Percentiles rank a stretch among this genome's conserved stretches.
Evolutionary conservation across 2,329 filamentous ascomycete genomes (phyloP).

Genomic region (Verticillium isaacii): DNA sequence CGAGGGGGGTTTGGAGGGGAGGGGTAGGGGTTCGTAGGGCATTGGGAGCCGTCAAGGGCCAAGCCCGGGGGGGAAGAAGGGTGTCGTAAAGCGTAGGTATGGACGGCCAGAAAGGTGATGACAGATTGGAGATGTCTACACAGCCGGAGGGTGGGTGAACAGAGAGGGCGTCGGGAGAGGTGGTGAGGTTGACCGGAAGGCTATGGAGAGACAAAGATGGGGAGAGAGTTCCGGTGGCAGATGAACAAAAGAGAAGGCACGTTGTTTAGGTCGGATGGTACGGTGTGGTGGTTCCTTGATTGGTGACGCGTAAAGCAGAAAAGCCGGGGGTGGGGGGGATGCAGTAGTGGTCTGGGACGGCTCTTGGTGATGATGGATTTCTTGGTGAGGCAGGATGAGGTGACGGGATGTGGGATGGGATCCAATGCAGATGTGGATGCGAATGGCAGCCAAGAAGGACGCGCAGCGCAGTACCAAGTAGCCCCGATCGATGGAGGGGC

Average conservation of each 20-base stretch:
- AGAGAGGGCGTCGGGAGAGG: not conserved
- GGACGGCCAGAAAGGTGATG: not conserved
- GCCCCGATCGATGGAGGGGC: not conserved
- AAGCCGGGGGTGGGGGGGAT: not conserved
- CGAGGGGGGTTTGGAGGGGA: not conserved
- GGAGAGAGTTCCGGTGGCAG: not conserved
- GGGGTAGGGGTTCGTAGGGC: conserved; percentile 1
- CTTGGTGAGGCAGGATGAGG: not conserved
- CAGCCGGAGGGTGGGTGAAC: not conserved
- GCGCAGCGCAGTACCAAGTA: not conserved
- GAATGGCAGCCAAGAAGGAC: not conserved
- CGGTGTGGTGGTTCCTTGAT: not conserved
- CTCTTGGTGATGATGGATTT: not conserved
- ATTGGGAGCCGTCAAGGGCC: not conserved
- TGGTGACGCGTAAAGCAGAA: not conserved
- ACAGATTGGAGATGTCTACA: not conserved
- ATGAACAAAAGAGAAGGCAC: not conserved
- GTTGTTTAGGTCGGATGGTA: not conserved
- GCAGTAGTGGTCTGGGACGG: not conserved
- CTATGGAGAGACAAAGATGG: not conserved
- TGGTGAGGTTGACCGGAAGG: not conserved
- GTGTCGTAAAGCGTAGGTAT: not conserved
- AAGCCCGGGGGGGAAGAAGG: not conserved
- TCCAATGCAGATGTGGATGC: not conserved
- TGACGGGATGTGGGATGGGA: not conserved